phyloP scores from a whole-genome alignment of 2,329 filamentous ascomycete species.

The Colletotrichum camelliae region DNA sequence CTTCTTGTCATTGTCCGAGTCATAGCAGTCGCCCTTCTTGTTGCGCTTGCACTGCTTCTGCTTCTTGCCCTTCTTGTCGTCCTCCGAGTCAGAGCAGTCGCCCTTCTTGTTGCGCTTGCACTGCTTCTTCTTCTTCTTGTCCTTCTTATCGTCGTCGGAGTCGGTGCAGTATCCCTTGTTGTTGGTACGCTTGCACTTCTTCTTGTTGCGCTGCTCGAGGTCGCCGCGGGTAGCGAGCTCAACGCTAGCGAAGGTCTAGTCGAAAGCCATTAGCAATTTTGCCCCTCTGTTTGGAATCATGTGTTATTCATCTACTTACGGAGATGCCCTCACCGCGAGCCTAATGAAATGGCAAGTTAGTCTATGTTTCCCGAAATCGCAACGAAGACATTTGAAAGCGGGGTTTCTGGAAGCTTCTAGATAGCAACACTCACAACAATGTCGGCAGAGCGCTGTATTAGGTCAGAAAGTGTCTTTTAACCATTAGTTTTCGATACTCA shows the following conservation, averaged over 20 bases:
- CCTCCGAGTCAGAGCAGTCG: conserved; percentile 1
- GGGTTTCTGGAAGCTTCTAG: too few species aligned
- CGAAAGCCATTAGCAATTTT: not conserved
- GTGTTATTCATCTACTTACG: not conserved
- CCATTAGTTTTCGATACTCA: not conserved
- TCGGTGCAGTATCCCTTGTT: conserved; percentile 6
- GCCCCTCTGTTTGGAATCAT: not conserved
- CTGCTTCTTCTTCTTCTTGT: conserved; percentile 9
- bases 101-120: conserved; percentile 20
- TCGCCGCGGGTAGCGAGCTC: not conserved
- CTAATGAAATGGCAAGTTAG: not conserved
- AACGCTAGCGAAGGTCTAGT: not conserved
- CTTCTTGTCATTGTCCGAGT: not conserved
- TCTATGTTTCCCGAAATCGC: too few species aligned
- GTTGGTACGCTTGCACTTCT: conserved; percentile 9
- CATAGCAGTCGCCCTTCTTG: conserved; percentile 11
- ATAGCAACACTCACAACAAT: not conserved
- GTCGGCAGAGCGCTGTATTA: not conserved
- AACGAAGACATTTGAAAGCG: not conserved
- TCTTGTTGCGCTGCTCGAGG: conserved; percentile 11
- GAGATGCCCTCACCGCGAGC: not conserved
- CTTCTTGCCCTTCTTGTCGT: not conserved
- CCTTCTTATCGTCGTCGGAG: not conserved
- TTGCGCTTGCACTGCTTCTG: conserved; percentile 19
- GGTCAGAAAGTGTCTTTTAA: not conserved